These are phyloP conservation scores for Echinosophora koreensis DNA, from an alignment of 306 rosid species.

Conservation along the genomic window DNA sequence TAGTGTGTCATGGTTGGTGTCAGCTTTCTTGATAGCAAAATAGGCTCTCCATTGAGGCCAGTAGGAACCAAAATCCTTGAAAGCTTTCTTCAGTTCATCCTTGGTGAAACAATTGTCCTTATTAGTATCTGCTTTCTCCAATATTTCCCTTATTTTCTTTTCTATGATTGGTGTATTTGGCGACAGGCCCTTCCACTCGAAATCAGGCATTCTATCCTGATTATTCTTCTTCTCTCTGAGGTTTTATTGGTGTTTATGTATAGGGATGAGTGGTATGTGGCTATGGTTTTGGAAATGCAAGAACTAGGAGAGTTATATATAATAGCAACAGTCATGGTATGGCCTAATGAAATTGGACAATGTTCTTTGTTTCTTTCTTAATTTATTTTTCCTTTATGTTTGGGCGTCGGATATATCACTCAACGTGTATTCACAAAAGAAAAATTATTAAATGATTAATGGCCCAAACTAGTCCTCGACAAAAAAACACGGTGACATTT, in stretches of 20 bases:
- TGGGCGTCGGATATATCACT: background rate
- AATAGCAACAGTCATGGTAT: background rate
- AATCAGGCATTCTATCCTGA: background rate
- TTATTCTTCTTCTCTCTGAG: too few relatives aligned
- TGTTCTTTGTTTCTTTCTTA: too few relatives aligned
- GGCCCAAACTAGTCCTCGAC: too few relatives aligned
- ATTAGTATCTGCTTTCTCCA: conserved; percentile 7
- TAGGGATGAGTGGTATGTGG: background rate
- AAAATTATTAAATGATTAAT: too few relatives aligned
- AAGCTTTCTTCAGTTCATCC: conserved; percentile 38
- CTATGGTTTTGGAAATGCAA: background rate
- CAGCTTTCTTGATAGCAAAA: background rate
- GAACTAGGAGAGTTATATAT: background rate
- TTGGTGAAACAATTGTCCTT: background rate
- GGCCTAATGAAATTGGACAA: too few relatives aligned
- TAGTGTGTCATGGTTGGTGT: conserved; percentile 8
- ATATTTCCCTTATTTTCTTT: conserved; percentile 24
- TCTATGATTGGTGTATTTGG: background rate
- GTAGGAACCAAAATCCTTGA: conserved; percentile 30
- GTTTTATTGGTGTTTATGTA: too few relatives aligned
- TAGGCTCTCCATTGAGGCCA: background rate
- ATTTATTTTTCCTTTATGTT: too few relatives aligned
- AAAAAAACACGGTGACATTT: too few relatives aligned
- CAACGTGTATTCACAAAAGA: too few relatives aligned
- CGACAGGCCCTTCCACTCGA: background rate